Percentiles rank a stretch among this genome's conserved stretches.
Conservation (phyloP, 2,329 filamentous ascomycete species). For the Cucurbitaria berberidis region DNA sequence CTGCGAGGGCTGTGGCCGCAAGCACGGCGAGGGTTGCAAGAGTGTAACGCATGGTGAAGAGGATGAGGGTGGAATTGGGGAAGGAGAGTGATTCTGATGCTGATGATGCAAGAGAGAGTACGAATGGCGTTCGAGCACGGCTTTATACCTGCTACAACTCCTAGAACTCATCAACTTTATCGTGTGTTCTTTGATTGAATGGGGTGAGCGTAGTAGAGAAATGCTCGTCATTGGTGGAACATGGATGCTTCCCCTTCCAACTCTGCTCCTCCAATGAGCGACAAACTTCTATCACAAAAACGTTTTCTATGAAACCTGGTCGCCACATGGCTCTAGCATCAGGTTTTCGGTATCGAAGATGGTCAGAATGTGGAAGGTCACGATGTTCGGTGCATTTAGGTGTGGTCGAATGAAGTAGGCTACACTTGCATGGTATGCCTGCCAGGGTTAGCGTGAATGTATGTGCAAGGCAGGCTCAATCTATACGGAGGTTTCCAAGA, state of each 20-base stretch:
- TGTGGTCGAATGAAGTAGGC: not conserved
- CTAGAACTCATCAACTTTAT: too few relatives aligned
- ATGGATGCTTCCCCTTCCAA: too few relatives aligned
- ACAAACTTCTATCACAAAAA: too few relatives aligned
- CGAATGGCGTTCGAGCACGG: not conserved
- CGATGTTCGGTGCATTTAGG: too few relatives aligned
- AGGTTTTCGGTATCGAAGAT: too few relatives aligned
- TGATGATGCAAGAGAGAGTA: not conserved
- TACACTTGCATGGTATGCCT: not conserved
- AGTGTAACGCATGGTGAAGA: constrained; percentile 16
- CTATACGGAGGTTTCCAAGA: constrained; percentile 10
- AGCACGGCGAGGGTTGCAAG: constrained; percentile 13
- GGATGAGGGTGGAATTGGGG: not conserved
- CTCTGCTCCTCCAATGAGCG: too few relatives aligned
- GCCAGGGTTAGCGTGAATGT: not conserved
- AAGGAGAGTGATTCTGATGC: not conserved
- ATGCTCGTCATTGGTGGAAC: too few relatives aligned
- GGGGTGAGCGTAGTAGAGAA: too few relatives aligned
- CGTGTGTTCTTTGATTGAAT: too few relatives aligned
- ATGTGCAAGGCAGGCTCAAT: constrained; percentile 1
- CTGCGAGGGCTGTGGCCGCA: constrained; percentile 14
- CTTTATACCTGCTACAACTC: not conserved
- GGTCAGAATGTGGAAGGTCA: too few relatives aligned
- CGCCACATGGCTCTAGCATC: too few relatives aligned
- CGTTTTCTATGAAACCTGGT: too few relatives aligned